Evolutionary conservation across 202 grass and related monocot genomes (phyloP), one percentile per base, ranked within the genome.

Genomic region (Zoysia matrella): DNA sequence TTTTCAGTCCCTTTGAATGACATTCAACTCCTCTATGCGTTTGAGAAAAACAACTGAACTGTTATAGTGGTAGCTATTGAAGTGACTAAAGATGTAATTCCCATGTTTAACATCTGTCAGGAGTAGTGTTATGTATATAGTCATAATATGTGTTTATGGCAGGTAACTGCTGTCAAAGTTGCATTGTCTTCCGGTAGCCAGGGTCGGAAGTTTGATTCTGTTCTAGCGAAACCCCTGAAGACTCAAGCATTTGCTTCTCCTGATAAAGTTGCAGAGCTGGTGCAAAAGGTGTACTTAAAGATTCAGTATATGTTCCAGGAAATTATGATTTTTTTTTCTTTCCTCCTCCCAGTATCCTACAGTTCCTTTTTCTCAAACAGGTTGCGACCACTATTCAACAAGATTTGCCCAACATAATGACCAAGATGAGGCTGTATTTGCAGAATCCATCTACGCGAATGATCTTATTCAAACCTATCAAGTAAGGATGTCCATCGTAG

Each of bases 91-190:
- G 54, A 52, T 61, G 18, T 71, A 52, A 63, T 11, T 73, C 58
- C 48, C 6, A 39, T 54, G 15, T 54, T 22, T 42, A 18, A 39
- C 8, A 62, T 73, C 44, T 68, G 3, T 79, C 8, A 52, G 5
- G 4, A 71, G 51, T 76, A 77, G 11, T 60, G 40, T 71, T 77
- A 90, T 73, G n/a, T 30, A 30, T 30, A 30, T 69, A 43, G 60
- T 57, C 46, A 54, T 65, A 71, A 83, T 55, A 73, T 85, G 6
- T 14, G 47, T 87, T 11, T 75, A 51, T 80, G 62, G 60, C 70
- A 98, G 95, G 92, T 95, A 62, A 98, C 87, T 74, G 89, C 85
- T 61, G 87, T 95, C 36, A 98, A 90, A 93, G 86, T 77, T 83
- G 95, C 92, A 86, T 49, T 98, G 52, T 93, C 90, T 52, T 98